A percentile compares a stretch with the other conserved stretches of the same genome.
These are phyloP conservation scores for Amanita fuliginea DNA, from an alignment of 768 basidiomycete species.

Conservation along the genomic window DNA sequence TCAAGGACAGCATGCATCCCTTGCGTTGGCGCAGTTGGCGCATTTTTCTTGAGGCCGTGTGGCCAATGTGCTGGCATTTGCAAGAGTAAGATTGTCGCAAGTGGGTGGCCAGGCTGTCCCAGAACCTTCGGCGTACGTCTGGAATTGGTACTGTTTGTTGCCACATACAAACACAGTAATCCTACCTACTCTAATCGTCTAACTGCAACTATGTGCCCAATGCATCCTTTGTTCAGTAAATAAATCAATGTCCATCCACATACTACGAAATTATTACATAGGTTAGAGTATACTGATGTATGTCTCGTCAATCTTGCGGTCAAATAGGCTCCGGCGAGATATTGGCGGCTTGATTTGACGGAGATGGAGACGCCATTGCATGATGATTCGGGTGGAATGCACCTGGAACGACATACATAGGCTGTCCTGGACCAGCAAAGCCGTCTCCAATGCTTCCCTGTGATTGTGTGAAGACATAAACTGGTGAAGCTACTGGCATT, in stretches of 20 bases:
- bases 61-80: neutral
- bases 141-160: neutral
- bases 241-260: too few species aligned
- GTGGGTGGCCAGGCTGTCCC: neutral
- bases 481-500: slow-evolving; percentile 13
- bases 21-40: too few species aligned
- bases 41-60: neutral
- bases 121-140: neutral
- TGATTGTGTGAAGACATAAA: slow-evolving; percentile 13
- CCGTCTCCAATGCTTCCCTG: slow-evolving; percentile 3
- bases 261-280: too few species aligned
- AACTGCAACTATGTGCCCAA: too few species aligned
- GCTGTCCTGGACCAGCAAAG: neutral
- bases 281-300: slow-evolving; percentile 1
- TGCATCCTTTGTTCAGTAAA: too few species aligned
- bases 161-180: neutral
- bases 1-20: neutral
- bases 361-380: neutral
- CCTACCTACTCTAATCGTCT: too few species aligned
- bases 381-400: neutral
- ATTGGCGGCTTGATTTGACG: neutral
- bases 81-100: too few species aligned
- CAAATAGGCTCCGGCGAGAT: neutral
- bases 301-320: neutral
- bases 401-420: slow-evolving; percentile 4